Evolutionary conservation across 2,329 filamentous ascomycete genomes (phyloP), one percentile per base, ranked within the genome.

Genomic region (Pseudomassariella vexata): DNA sequence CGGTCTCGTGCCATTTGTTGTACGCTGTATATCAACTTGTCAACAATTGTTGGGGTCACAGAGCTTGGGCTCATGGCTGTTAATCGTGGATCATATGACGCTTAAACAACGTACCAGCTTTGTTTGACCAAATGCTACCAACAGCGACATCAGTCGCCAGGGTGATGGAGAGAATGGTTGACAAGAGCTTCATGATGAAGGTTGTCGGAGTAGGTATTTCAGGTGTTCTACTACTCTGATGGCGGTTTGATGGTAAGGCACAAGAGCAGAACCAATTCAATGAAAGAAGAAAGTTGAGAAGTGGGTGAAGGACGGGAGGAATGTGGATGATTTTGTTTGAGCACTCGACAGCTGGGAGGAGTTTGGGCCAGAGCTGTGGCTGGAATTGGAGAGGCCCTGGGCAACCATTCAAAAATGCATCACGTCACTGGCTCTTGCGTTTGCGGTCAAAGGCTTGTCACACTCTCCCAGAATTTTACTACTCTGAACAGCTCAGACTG

Each of bases 1-100:
- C 92, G 15, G 86, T 94, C 69, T 96, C 82, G 52, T 96, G 90
- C 92, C 92, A 98, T 60, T 92, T 95, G 66, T 96, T 95, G 72
- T 96, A 96, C 11, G 82, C 90, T 95, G 53, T 29, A 46, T 41
- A 38, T 53, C 42, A 38, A 35, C 32, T 25, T 33, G 41, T 59
- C 39, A 58, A 45, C 36, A n/a, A n/a, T n/a, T n/a, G n/a, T n/a
- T n/a, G n/a, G n/a, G n/a, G n/a, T n/a, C n/a, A n/a, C n/a, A n/a
- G n/a, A n/a, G n/a, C n/a, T n/a, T n/a, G n/a, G n/a, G n/a, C n/a
- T n/a, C n/a, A n/a, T n/a, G n/a, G n/a, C n/a, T n/a, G n/a, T n/a
- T n/a, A n/a, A n/a, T n/a, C n/a, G n/a, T n/a, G n/a, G n/a, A n/a
- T n/a, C n/a, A n/a, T n/a, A n/a, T 22, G n/a, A 19, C 12, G 24